Evolutionary conservation across 805 yeast species (phyloP).

Genomic region (Vanderwaltozyma tropicalis): DNA sequence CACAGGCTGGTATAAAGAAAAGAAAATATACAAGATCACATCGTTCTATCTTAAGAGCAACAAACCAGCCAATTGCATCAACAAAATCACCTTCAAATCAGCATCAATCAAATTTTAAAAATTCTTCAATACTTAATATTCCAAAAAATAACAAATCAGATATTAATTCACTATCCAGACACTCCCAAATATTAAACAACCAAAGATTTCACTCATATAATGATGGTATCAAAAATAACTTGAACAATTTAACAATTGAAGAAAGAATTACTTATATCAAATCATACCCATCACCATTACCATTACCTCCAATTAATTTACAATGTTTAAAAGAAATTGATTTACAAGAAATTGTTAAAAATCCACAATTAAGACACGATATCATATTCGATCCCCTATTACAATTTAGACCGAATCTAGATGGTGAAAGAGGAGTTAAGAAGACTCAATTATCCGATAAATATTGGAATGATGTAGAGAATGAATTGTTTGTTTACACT

Average conservation of each 20-base stretch:
- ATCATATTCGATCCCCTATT: conserved; percentile 84
- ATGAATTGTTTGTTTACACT: conserved; percentile 46
- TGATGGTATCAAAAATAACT: conserved; percentile 8
- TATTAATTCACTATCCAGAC: background rate
- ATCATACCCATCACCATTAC: conserved; percentile 29
- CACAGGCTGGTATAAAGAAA: conserved; percentile 2
- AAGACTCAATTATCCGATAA: conserved; percentile 67
- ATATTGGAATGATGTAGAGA: conserved; percentile 72
- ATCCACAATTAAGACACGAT: conserved; percentile 89
- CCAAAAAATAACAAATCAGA: background rate
- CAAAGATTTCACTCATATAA: conserved; percentile 5
- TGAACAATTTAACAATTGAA: conserved; percentile 11
- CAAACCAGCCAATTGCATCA: background rate
- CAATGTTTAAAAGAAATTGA: conserved; percentile 80
- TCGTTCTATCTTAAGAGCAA: conserved; percentile 1
- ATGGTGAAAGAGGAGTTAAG: conserved; percentile 79
- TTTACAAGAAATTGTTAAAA: conserved; percentile 74
- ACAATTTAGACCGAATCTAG: conserved; percentile 84
- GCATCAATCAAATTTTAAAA: conserved; percentile 3
- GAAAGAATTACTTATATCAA: conserved; percentile 18
- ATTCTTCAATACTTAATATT: conserved; percentile 1
- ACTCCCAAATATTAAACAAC: conserved; percentile 1
- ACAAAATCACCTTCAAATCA: background rate
- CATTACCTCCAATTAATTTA: conserved; percentile 73
- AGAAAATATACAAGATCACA: conserved; percentile 4